Evolutionary conservation across 352 stramenopile species (phyloP).

Genomic region (Phytopythium montanum): DNA sequence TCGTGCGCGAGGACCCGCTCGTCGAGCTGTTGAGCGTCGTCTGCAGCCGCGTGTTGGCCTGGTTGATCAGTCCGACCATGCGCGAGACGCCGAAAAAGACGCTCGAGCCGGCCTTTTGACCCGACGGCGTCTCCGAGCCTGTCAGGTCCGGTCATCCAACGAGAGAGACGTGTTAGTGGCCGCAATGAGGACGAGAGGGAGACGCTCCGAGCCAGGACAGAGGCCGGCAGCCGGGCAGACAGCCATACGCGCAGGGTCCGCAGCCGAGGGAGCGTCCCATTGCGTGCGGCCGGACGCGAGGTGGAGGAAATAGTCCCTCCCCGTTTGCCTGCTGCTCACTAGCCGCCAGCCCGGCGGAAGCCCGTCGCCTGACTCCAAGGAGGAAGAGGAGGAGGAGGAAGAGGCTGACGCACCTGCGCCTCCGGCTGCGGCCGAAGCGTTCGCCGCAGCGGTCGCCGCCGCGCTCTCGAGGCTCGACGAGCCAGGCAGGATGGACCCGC

Average conservation of each 20-base stretch:
- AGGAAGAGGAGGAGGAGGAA: background rate
- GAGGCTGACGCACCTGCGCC: conserved; percentile 19
- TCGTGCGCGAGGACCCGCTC: conserved; percentile 15
- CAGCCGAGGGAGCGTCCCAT: conserved; percentile 63
- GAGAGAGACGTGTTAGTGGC: conserved; percentile 4
- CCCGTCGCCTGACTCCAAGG: conserved; percentile 12
- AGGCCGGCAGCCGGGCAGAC: conserved; percentile 17
- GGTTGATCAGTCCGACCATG: conserved; percentile 64
- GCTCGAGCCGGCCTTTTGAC: conserved; percentile 32
- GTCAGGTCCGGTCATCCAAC: background rate
- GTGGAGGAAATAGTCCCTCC: conserved; percentile 73
- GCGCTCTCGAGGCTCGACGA: conserved; percentile 40
- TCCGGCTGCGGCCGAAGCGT: conserved; percentile 14
- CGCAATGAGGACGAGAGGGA: too few relatives aligned
- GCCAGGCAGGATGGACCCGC: conserved; percentile 38
- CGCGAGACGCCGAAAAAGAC: conserved; percentile 70
- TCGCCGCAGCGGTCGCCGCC: conserved; percentile 31
- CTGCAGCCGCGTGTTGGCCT: conserved; percentile 70
- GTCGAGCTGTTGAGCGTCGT: conserved; percentile 49
- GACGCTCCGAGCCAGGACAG: too few relatives aligned
- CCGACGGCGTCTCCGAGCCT: conserved; percentile 28
- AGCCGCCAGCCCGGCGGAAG: conserved; percentile 64
- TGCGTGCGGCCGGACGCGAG: conserved; percentile 59
- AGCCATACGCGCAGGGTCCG: conserved; percentile 53
- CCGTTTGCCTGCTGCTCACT: conserved; percentile 60